phyloP scores from a whole-genome alignment of 2,329 filamentous ascomycete species.

The Massarina eburnea region DNA sequence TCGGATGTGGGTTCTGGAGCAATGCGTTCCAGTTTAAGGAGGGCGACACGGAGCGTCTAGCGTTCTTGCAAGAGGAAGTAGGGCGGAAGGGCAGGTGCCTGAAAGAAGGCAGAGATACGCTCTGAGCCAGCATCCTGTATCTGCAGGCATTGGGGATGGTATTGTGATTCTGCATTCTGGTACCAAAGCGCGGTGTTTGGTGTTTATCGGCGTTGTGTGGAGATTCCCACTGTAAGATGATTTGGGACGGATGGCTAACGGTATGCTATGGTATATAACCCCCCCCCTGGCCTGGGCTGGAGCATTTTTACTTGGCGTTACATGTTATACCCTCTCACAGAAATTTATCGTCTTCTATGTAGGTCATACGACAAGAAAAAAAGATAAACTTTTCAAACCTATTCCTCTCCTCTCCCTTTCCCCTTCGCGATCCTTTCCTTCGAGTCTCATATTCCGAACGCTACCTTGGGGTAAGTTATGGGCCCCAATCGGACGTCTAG shows the following conservation, averaged over 20 bases:
- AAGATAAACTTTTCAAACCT: too few species aligned
- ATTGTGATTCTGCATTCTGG: background rate
- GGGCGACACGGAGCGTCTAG: conserved; percentile 30
- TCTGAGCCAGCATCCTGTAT: background rate
- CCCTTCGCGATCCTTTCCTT: too few species aligned
- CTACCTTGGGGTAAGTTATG: too few species aligned
- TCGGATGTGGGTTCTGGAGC: conserved; percentile 45
- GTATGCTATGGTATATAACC: background rate
- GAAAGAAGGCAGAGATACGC: conserved; percentile 27
- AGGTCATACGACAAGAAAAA: too few species aligned
- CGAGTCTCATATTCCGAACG: too few species aligned
- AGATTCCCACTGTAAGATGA: background rate
- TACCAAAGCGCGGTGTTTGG: background rate
- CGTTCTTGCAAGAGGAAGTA: conserved; percentile 41
- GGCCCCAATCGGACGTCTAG: too few species aligned
- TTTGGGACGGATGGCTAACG: background rate
- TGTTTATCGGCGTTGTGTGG: background rate
- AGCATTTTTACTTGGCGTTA: background rate
- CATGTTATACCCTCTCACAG: background rate
- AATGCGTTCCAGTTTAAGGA: conserved; percentile 40
- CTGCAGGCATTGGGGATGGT: background rate
- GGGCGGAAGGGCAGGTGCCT: conserved; percentile 42
- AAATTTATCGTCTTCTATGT: background rate
- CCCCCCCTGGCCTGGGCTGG: background rate
- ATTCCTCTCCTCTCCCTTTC: too few species aligned